Evolutionary conservation across 148 eudicot species (phyloP), one percentile per base, ranked within the genome.

Genomic region (Camellia japonica): DNA sequence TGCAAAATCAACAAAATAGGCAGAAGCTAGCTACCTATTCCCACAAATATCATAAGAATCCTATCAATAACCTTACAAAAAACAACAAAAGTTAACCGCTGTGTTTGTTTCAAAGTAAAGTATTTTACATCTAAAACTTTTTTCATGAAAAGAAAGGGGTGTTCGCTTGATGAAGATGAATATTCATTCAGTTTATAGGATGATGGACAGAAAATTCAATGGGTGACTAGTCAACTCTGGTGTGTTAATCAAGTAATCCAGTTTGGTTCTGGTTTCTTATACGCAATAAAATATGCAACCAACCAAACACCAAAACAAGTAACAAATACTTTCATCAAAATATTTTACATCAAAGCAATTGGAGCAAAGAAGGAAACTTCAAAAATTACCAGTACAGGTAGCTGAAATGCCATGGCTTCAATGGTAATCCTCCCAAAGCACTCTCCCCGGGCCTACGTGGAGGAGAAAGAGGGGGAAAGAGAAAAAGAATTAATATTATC

Each of bases 401-500:
- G 86, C 89, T 92, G 95, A 83, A 96, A 96, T 58, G 97, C 99
- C 99, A 96, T 96, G 54, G 99, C 99, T 90, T 96, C 99, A 71
- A 96, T 96, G 65, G 98, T 96, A 67, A 96, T 96, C 87, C 99
- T 91, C 72, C 99, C 97, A 86, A 96, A 96, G 85, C 99, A 96
- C 75, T 96, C 99, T 74, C 99, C 98, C 59, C 97, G 92, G 6
- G 89, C 95, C 98, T 96, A 76, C 79, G 85, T 19, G 55, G 19
- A 52, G 72, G n/a, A n/a, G 43, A 47, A 8, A 75, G 75, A 63
- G 12, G 6, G 16, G 46, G 44, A 30, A 8, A 71, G 7, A 5
- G 7, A 5, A 49, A 49, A 49, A 49, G 52, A 49, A 49, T 30
- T 20, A 8, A 5, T 18, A 76, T 70, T 8, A 47, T 54, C 7